Evolutionary conservation across 2,329 filamentous ascomycete genomes (phyloP), one percentile per base, ranked within the genome.

Genomic region (Fonsecaea pedrosoi): DNA sequence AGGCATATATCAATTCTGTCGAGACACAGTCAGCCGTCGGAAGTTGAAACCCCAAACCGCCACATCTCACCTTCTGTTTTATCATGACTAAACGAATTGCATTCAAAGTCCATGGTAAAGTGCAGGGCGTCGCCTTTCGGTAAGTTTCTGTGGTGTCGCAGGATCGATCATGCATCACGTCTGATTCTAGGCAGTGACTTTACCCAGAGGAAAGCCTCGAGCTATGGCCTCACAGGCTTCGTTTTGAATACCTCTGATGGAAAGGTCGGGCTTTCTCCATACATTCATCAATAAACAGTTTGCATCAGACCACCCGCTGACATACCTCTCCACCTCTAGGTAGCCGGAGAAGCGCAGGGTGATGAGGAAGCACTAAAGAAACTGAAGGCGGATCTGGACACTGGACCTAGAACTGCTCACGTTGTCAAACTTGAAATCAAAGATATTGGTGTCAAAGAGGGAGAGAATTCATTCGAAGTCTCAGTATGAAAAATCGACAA

Each of bases 271-370:
- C 15, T 13, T 25, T 1, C 45, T 25, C 21, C 10, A 25, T 50
- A 25, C 45, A 18, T 30, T 30, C 18, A 50, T 30, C 9, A 18
- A 50, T 34, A 15, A 21, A 30, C 50, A 30, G 3, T 3, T 15
- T 30, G 45, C 12, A 68, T 34, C 10, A 42, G 42, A 61, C 40
- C 21, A 21, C 63, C 12, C 21, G 45, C 55, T 64, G 58, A 70
- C 60, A 42, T 48, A 53, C 53, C 34, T 25, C 32, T 18, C 9
- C 54, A 18, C 15, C 15, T 35, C 3, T 71, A 97, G 92, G 94
- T 98, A 55, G 88, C 92, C 75, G 94, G 94, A 32, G 94, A 97
- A 80, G 93, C 90, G 4, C 94, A 98, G 77, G 94, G 92, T 35
- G 83, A 86, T 1, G 83, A 88, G 1, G 84, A 87, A 0, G 79